Evolutionary conservation across 148 eudicot genomes (phyloP).

Genomic region (Vaccinium macrocarpon): DNA sequence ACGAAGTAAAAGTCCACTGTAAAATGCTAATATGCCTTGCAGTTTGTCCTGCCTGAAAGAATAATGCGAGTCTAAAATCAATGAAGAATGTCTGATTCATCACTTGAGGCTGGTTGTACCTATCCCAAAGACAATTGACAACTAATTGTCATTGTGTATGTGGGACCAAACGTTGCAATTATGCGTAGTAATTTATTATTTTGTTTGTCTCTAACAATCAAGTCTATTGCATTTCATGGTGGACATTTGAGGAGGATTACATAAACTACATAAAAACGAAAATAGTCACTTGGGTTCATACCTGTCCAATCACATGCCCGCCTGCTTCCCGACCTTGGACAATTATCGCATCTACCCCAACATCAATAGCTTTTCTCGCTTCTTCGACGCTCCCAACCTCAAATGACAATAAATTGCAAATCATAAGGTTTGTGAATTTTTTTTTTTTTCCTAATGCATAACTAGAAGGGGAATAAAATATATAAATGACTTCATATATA

Average conservation of each 20-base stretch:
- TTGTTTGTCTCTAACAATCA: neutral
- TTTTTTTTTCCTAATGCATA: neutral
- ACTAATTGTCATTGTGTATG: neutral
- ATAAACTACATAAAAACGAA: neutral
- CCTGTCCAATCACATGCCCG: conserved; percentile 96
- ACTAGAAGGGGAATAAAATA: neutral
- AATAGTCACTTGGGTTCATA: conserved; percentile 13
- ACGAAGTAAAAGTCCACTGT: neutral
- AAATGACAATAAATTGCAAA: neutral
- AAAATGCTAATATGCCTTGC: neutral
- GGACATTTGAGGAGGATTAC: neutral
- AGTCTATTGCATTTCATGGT: neutral
- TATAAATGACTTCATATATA: neutral
- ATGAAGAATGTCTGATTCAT: neutral
- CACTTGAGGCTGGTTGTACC: neutral
- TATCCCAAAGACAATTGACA: neutral
- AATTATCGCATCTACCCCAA: conserved; percentile 84
- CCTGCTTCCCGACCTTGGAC: conserved; percentile 97
- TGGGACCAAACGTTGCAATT: neutral
- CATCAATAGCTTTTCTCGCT: conserved; percentile 62
- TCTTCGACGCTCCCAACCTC: conserved; percentile 80
- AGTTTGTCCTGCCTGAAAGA: neutral
- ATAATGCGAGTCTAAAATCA: neutral
- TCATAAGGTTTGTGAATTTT: neutral
- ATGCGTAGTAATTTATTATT: neutral